Conservation (phyloP, 495 filamentous ascomycete species). For the Aspergillus indologenus region DNA sequence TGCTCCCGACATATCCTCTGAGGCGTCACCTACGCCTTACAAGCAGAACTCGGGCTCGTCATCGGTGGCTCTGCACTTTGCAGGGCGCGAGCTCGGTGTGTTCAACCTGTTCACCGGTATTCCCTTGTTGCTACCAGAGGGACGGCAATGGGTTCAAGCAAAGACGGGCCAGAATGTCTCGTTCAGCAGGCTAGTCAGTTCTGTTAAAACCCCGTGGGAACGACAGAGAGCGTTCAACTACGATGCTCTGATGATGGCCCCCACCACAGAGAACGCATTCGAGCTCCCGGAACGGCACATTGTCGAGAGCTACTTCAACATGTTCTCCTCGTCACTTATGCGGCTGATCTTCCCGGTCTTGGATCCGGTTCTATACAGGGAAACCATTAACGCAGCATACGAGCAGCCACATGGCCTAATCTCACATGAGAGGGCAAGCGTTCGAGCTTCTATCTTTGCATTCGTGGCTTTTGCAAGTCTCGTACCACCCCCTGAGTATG, state of each 20-base stretch:
- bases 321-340: constrained; percentile 30
- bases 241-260: constrained; percentile 23
- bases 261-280: constrained; percentile 23
- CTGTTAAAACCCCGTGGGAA: constrained; percentile 33
- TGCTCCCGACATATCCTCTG: neutral
- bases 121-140: constrained; percentile 44
- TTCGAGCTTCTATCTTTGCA: constrained; percentile 43
- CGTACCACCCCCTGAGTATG: constrained; percentile 20
- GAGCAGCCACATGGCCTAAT: constrained; percentile 14
- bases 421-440: constrained; percentile 21
- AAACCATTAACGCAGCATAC: constrained; percentile 44
- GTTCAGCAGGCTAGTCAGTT: constrained; percentile 33
- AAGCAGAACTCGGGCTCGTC: constrained; percentile 24
- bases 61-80: constrained; percentile 46
- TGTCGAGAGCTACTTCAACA: constrained; percentile 24
- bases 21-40: neutral
- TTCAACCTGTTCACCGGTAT: constrained; percentile 47
- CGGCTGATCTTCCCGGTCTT: constrained; percentile 43
- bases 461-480: constrained; percentile 40
- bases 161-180: constrained; percentile 43
- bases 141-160: constrained; percentile 45
- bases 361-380: constrained; percentile 37
- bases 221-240: constrained; percentile 30
- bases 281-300: constrained; percentile 27
- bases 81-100: constrained; percentile 44